These are phyloP conservation scores for Sporothrix sp. DNA, from an alignment of 2,329 filamentous ascomycete species.

Conservation along the genomic window DNA sequence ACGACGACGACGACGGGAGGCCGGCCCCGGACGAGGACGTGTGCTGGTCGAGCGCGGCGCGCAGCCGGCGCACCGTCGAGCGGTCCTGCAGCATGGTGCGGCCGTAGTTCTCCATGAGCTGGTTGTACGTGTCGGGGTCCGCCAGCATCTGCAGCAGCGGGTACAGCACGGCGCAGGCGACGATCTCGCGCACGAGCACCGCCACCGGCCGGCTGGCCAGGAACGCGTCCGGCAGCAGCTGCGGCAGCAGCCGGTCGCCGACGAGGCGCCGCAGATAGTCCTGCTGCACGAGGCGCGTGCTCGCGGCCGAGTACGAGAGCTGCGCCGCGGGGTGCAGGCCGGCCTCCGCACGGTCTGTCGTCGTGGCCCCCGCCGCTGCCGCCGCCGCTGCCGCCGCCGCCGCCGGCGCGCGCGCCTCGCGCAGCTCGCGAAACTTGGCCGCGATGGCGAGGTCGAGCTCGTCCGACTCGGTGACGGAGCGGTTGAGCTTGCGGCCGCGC, in stretches of 20 bases:
- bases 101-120: slow-evolving; percentile 82
- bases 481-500: slow-evolving; percentile 76
- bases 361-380: neutral
- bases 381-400: neutral
- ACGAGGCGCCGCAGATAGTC: slow-evolving; percentile 75
- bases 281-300: slow-evolving; percentile 71
- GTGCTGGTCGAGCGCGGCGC: slow-evolving; percentile 88
- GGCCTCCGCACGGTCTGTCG: neutral
- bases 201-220: slow-evolving; percentile 72
- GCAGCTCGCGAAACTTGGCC: slow-evolving; percentile 68
- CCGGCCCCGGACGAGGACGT: slow-evolving; percentile 59
- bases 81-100: slow-evolving; percentile 85
- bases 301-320: slow-evolving; percentile 62
- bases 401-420: neutral
- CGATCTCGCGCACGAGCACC: slow-evolving; percentile 75
- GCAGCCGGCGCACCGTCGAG: slow-evolving; percentile 84
- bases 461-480: slow-evolving; percentile 88
- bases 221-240: slow-evolving; percentile 62
- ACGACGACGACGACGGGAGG: neutral
- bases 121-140: slow-evolving; percentile 96
- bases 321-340: slow-evolving; percentile 80
- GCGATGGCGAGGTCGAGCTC: slow-evolving; percentile 93
- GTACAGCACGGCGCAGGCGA: slow-evolving; percentile 82
- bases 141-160: slow-evolving; percentile 71
- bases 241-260: slow-evolving; percentile 55